A percentile compares a stretch with the other conserved stretches of the same genome.
phyloP scores from a whole-genome alignment of 2,329 filamentous ascomycete species.

The Calonectria honghensis region DNA sequence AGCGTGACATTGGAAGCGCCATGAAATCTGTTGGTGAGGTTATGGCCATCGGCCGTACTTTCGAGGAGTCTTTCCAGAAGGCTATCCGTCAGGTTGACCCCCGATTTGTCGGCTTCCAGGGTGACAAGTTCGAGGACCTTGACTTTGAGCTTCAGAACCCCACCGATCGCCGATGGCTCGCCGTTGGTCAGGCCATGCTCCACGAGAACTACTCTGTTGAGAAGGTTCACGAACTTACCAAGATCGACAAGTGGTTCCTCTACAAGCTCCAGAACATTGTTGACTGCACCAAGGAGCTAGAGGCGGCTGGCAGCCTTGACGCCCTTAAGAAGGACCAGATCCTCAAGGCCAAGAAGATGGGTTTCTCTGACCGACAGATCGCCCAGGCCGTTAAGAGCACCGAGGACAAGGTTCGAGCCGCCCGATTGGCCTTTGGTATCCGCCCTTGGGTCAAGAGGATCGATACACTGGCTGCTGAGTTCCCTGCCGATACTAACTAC shows the following conservation, averaged over 20 bases:
- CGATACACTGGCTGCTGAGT: constrained; percentile 97
- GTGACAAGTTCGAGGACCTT: constrained; percentile 93
- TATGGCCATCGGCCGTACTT: constrained; percentile 98
- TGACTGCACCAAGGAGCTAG: constrained; percentile 89
- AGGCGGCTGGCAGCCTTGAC: constrained; percentile 87
- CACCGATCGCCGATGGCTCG: constrained; percentile 96
- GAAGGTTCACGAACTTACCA: constrained; percentile 92
- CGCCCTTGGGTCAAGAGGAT: constrained; percentile 98
- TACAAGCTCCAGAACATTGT: constrained; percentile 99
- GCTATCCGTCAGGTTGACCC: constrained; percentile 98
- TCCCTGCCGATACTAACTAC: constrained; percentile 96
- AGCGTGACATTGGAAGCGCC: constrained; percentile 95
- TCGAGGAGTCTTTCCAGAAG: constrained; percentile 99
- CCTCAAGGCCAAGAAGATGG: constrained; percentile 95
- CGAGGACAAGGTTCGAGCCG: constrained; percentile 92
- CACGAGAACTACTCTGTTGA: constrained; percentile 97
- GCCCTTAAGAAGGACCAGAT: constrained; percentile 92
- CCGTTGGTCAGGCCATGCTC: constrained; percentile 97
- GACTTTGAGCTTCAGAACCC: constrained; percentile 94
- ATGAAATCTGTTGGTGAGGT: constrained; percentile 99
- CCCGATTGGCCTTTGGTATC: constrained; percentile 90
- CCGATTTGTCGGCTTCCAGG: constrained; percentile 93
- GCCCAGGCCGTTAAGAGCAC: constrained; percentile 88
- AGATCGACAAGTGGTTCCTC: constrained; percentile 99
- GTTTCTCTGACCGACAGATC: constrained; percentile 98